Conservation (phyloP, 2,329 filamentous ascomycete genomes). For the Fusarium sp. region DNA sequence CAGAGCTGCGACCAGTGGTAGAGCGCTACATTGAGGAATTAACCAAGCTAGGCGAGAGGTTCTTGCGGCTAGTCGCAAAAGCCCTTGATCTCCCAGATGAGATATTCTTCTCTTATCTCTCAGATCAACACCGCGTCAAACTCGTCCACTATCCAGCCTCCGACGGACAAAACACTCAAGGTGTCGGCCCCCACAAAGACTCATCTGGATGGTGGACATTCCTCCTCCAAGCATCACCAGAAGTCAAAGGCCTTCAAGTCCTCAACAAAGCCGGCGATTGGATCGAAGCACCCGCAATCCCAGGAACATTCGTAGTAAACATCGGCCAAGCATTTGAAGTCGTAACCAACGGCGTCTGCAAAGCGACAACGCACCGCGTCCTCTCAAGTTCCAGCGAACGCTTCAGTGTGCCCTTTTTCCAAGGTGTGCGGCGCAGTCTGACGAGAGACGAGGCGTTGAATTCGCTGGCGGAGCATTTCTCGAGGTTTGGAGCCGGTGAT, state of each 20-base stretch:
- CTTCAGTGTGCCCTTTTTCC: slow-evolving; percentile 60
- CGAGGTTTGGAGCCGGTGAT: slow-evolving; percentile 14
- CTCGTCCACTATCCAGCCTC: slow-evolving; percentile 63
- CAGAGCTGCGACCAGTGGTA: slow-evolving; percentile 51
- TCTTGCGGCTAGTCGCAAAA: slow-evolving; percentile 67
- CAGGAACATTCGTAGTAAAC: slow-evolving; percentile 66
- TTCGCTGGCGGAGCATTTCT: slow-evolving; percentile 54
- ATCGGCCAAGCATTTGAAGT: slow-evolving; percentile 70
- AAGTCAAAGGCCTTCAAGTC: slow-evolving; percentile 62
- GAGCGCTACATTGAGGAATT: slow-evolving; percentile 64
- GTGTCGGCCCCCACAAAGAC: slow-evolving; percentile 72
- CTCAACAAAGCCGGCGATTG: slow-evolving; percentile 60
- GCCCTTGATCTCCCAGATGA: slow-evolving; percentile 62
- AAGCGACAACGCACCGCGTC: slow-evolving; percentile 63
- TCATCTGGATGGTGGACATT: slow-evolving; percentile 75
- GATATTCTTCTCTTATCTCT: slow-evolving; percentile 64
- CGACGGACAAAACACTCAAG: slow-evolving; percentile 52
- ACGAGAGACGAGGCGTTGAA: slow-evolving; percentile 57
- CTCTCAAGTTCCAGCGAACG: slow-evolving; percentile 49
- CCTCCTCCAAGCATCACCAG: slow-evolving; percentile 68
- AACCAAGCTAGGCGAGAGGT: slow-evolving; percentile 62
- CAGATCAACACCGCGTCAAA: slow-evolving; percentile 69
- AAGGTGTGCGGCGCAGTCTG: slow-evolving; percentile 60
- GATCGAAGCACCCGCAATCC: slow-evolving; percentile 61
- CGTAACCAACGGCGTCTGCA: slow-evolving; percentile 64